A percentile compares a stretch with the other conserved stretches of the same genome.
phyloP scores from a whole-genome alignment of 2,329 filamentous ascomycete species.

The Aspergillus hiratsukae region DNA sequence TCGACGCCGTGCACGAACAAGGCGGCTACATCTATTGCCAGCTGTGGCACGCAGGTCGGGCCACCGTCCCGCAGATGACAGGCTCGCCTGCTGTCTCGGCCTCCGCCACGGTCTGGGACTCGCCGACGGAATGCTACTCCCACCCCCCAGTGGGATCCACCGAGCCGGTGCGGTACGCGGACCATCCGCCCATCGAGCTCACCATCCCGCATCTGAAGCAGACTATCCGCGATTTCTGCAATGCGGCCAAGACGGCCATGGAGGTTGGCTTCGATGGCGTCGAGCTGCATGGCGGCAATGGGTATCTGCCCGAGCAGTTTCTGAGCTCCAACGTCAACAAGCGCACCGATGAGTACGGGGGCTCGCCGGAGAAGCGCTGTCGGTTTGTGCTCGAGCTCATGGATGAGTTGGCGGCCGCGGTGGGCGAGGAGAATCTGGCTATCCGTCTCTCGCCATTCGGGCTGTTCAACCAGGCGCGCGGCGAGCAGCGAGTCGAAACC shows the following conservation, averaged over 20 bases:
- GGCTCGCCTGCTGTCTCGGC: conserved; percentile 35
- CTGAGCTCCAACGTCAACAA: conserved; percentile 48
- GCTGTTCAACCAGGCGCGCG: conserved; percentile 49
- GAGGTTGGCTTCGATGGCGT: conserved; percentile 53
- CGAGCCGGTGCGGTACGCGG: conserved; percentile 35
- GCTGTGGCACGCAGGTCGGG: conserved; percentile 45
- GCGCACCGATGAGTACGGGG: conserved; percentile 49
- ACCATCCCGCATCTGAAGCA: conserved; percentile 44
- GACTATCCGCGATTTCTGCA: conserved; percentile 43
- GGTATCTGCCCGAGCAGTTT: conserved; percentile 52
- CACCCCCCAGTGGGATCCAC: conserved; percentile 36
- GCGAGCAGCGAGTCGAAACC: conserved; percentile 50
- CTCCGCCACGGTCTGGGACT: conserved; percentile 46
- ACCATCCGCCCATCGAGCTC: conserved; percentile 43
- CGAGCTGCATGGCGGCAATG: conserved; percentile 48
- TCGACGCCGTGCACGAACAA: conserved; percentile 48
- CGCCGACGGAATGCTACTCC: conserved; percentile 40
- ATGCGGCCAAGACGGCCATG: conserved; percentile 48
- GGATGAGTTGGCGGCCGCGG: conserved; percentile 37
- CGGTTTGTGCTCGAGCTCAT: conserved; percentile 56
- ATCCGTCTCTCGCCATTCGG: conserved; percentile 49
- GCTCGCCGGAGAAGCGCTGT: conserved; percentile 49
- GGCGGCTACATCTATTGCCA: conserved; percentile 46
- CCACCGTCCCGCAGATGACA: conserved; percentile 40
- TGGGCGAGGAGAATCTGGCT: conserved; percentile 45